phyloP scores from a whole-genome alignment of 305 asterid genomes.

The Solanum hybrid region DNA sequence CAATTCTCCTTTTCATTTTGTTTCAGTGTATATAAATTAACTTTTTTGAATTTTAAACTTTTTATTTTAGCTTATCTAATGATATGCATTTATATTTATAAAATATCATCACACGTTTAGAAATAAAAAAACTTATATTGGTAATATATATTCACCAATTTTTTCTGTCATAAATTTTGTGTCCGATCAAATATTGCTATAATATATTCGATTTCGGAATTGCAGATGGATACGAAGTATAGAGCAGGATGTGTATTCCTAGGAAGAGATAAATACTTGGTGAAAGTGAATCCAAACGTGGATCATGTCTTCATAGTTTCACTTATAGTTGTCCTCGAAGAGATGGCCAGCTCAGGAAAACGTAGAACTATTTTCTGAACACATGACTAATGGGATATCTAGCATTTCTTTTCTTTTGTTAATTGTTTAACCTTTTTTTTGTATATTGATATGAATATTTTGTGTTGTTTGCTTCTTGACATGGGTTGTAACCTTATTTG shows the following conservation, averaged over 20 bases:
- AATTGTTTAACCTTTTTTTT: neutral
- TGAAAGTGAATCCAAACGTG: slow-evolving; percentile 18
- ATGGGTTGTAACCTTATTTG: neutral
- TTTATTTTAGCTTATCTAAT: too few species aligned
- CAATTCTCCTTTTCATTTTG: too few species aligned
- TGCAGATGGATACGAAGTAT: neutral
- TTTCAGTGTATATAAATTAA: too few species aligned
- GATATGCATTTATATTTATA: too few species aligned
- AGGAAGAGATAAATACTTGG: slow-evolving; percentile 21
- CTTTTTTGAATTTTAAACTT: too few species aligned
- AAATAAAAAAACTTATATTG: too few species aligned
- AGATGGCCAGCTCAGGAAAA: slow-evolving; percentile 4
- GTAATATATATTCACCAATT: too few species aligned
- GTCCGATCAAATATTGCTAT: too few species aligned
- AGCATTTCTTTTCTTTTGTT: neutral
- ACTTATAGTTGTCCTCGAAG: slow-evolving; percentile 26
- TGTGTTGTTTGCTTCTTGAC: neutral
- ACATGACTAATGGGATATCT: neutral
- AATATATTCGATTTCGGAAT: too few species aligned
- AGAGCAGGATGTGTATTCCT: slow-evolving; percentile 5
- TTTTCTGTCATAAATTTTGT: too few species aligned
- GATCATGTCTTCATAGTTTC: slow-evolving; percentile 37
- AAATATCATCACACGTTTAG: too few species aligned
- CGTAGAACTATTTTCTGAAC: neutral
- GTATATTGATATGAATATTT: neutral